Evolutionary conservation across 2,329 filamentous ascomycete genomes (phyloP), one percentile per base, ranked within the genome.

Genomic region (Calonectria pauciramosa): DNA sequence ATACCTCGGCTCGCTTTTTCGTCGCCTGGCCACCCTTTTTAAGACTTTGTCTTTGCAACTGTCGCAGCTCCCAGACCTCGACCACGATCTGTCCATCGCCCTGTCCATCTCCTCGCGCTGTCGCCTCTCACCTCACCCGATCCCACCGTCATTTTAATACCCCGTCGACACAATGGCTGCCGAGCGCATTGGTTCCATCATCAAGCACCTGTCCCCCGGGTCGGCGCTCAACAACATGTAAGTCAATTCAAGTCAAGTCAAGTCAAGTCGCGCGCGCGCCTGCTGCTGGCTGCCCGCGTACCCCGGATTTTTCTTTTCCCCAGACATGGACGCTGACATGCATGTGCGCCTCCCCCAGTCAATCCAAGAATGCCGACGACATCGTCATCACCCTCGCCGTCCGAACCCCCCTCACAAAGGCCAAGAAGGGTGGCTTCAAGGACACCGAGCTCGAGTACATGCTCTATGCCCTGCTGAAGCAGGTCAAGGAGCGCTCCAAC

Each of bases 381-480:
- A 91, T 99, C 70, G 97, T 99, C 84, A 98, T 99, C 83, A 99
- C 97, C 10, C 92, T 97, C 73, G 96, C 96, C 34, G 89, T 96
- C 82, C 94, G 97, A 71, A 98, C 96, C 34, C 96, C 97, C 0
- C 90, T 99, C 76, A 90, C 94, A 83, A 99, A 98, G 88, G 96
- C 91, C 68, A 90, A 90, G 85, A 98, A 98, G 90, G 96, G 97
- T 78, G 95, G 96, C 52, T 94, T 99, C 89, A 99, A 98, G 89
- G 96, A 99, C 85, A 97, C 96, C 8, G 91, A 91, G 51, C 91
- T 99, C 76, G 97, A 99, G 86, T 96, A 93, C 86, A 89, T 99
- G 72, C 85, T 98, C 75, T 95, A 96, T 84, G 92, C 95, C 74
- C 89, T 98, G 64, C 88, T 99, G 80, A 94, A 97, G 88, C 89